Evolutionary conservation across 164 flowering plant genomes (phyloP).

Genomic region (Vitis cinerea): DNA sequence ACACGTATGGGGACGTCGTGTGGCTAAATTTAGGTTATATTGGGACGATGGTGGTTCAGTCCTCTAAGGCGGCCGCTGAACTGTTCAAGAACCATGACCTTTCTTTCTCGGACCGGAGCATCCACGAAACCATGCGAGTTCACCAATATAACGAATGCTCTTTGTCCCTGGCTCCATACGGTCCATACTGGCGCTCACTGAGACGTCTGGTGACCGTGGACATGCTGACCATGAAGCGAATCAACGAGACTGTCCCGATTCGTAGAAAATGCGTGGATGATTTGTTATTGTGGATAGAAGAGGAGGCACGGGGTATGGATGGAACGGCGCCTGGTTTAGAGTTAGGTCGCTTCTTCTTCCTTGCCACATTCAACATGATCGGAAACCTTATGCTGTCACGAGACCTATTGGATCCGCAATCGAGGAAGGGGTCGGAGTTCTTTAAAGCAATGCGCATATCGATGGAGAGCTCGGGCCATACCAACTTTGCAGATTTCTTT

Average conservation of each 20-base stretch:
- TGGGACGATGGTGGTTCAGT: slow-evolving; percentile 33
- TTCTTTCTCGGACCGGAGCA: slow-evolving; percentile 32
- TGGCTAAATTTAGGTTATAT: slow-evolving; percentile 25
- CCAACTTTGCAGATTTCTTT: slow-evolving; percentile 33
- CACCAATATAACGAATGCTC: slow-evolving; percentile 33
- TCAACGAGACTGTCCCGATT: slow-evolving; percentile 29
- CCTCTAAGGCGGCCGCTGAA: slow-evolving; percentile 35
- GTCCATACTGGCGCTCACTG: slow-evolving; percentile 40
- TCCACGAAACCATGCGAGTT: slow-evolving; percentile 23
- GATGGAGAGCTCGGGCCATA: slow-evolving; percentile 32
- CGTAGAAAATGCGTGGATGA: slow-evolving; percentile 36
- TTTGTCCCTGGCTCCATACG: slow-evolving; percentile 29
- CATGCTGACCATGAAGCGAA: slow-evolving; percentile 30
- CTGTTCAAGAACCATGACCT: slow-evolving; percentile 51
- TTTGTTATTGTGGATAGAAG: slow-evolving; percentile 37
- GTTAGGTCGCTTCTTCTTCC: slow-evolving; percentile 32
- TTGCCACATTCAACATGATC: slow-evolving; percentile 37
- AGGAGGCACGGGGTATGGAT: slow-evolving; percentile 12
- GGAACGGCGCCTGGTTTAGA: slow-evolving; percentile 5
- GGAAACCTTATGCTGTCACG: slow-evolving; percentile 46
- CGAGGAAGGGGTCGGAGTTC: slow-evolving; percentile 29
- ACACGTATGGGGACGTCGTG: slow-evolving; percentile 14
- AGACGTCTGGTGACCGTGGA: slow-evolving; percentile 36
- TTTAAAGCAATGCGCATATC: slow-evolving; percentile 27
- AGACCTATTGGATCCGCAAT: slow-evolving; percentile 30